Conservation (phyloP, 495 filamentous ascomycete species). For the Xylaria palmicola region DNA sequence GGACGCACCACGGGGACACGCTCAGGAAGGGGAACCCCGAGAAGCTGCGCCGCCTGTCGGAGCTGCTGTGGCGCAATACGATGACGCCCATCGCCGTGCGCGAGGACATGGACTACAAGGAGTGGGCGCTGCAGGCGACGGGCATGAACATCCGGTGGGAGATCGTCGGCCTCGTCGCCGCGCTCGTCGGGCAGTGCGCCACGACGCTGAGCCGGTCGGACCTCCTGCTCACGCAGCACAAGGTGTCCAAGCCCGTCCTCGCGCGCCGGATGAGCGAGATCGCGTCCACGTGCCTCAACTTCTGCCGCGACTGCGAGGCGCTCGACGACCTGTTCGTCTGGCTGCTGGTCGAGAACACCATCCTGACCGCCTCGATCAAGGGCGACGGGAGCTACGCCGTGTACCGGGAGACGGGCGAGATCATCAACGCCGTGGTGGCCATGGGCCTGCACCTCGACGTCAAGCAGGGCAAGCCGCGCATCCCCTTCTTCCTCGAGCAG, state of each 20-base stretch:
- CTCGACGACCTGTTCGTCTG: conserved; percentile 29
- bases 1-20: conserved; percentile 22
- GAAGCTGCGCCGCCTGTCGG: conserved; percentile 27
- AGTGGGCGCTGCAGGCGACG: conserved; percentile 27
- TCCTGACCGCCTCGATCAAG: conserved; percentile 21
- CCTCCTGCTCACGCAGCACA: conserved; percentile 21
- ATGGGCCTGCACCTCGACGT: conserved; percentile 32
- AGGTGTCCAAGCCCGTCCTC: conserved; percentile 21
- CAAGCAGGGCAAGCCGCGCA: conserved; percentile 17
- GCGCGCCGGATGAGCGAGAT: conserved; percentile 28
- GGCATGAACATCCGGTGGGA: conserved; percentile 34
- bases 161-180: conserved; percentile 33
- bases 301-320: conserved; percentile 29
- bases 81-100: conserved; percentile 24
- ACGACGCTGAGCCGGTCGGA: conserved; percentile 24
- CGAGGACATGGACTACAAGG: conserved; percentile 22
- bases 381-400: conserved; percentile 27
- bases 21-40: conserved; percentile 29
- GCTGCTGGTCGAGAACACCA: conserved; percentile 29
- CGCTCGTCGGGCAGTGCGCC: conserved; percentile 28
- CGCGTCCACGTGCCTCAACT: conserved; percentile 27
- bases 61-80: conserved; percentile 31
- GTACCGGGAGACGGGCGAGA: conserved; percentile 29
- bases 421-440: conserved; percentile 21
- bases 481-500: conserved; percentile 31